phyloP scores from a whole-genome alignment of 495 filamentous ascomycete species.

The Trichoderma reesei region DNA sequence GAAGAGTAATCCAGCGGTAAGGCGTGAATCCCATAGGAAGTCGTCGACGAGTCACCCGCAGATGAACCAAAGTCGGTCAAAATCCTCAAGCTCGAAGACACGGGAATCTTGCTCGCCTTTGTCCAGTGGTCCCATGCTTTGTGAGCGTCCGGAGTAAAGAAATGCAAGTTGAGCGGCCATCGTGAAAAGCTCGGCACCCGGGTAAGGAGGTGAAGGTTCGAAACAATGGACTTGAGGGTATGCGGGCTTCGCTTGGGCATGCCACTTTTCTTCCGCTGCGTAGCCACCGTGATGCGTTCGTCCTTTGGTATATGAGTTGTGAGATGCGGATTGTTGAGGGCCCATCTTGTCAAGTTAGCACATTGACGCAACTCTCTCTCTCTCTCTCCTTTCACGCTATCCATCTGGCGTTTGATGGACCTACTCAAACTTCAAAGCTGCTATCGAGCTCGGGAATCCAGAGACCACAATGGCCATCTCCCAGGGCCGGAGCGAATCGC shows the following conservation, averaged over 20 bases:
- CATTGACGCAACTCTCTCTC: not conserved
- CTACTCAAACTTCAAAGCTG: slow-evolving; percentile 92
- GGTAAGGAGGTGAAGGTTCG: slow-evolving; percentile 70
- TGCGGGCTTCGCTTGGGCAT: slow-evolving; percentile 42
- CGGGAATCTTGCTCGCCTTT: slow-evolving; percentile 32
- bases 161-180: slow-evolving; percentile 77
- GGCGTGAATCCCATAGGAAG: slow-evolving; percentile 38
- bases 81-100: slow-evolving; percentile 44
- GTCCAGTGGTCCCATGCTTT: slow-evolving; percentile 56
- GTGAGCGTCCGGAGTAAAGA: slow-evolving; percentile 64
- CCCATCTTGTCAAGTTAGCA: slow-evolving; percentile 60
- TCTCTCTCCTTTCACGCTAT: not conserved
- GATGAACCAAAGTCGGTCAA: slow-evolving; percentile 42
- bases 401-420: slow-evolving; percentile 20
- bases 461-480: slow-evolving; percentile 84
- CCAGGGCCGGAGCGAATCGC: slow-evolving; percentile 65
- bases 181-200: slow-evolving; percentile 62
- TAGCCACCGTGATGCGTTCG: slow-evolving; percentile 39
- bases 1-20: slow-evolving; percentile 57
- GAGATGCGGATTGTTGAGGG: slow-evolving; percentile 72
- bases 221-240: slow-evolving; percentile 52
- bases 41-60: slow-evolving; percentile 9
- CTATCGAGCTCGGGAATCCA: slow-evolving; percentile 77
- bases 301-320: slow-evolving; percentile 59
- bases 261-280: slow-evolving; percentile 29